Evolutionary conservation across 495 filamentous ascomycete species (phyloP).

Genomic region (Bombardia bombarda): DNA sequence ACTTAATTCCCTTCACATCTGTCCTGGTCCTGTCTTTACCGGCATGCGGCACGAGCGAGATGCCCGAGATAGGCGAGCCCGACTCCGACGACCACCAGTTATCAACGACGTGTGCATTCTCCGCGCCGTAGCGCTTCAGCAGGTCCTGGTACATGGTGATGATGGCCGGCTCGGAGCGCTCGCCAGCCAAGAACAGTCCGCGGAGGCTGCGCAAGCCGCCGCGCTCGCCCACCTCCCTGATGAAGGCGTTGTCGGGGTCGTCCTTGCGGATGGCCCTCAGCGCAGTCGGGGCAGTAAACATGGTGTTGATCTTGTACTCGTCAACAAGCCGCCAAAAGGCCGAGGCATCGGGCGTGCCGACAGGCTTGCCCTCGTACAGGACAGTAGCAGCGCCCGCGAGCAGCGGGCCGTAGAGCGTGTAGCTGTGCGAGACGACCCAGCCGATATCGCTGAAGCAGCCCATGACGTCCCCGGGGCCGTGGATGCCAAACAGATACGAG

Average conservation of each 20-base stretch:
- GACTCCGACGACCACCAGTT: conserved; percentile 98
- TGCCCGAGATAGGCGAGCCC: conserved; percentile 79
- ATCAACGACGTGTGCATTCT: conserved; percentile 64
- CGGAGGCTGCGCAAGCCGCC: conserved; percentile 60
- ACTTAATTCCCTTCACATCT: conserved; percentile 15
- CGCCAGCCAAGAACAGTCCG: conserved; percentile 80
- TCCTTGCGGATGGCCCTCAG: conserved; percentile 80
- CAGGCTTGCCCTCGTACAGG: conserved; percentile 85
- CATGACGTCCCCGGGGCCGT: conserved; percentile 67
- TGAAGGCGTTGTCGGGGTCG: conserved; percentile 62
- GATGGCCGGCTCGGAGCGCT: conserved; percentile 82
- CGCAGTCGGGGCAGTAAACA: conserved; percentile 83
- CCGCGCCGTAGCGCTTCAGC: conserved; percentile 53
- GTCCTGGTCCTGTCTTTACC: conserved; percentile 35
- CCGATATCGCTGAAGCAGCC: conserved; percentile 58
- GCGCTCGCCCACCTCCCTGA: conserved; percentile 52
- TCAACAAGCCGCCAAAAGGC: conserved; percentile 83
- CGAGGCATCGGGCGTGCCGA: conserved; percentile 81
- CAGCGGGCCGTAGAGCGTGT: conserved; percentile 71
- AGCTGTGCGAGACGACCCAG: conserved; percentile 81
- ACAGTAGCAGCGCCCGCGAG: conserved; percentile 80
- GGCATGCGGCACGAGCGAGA: conserved; percentile 55
- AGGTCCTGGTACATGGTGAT: conserved; percentile 70
- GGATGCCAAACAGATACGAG: conserved; percentile 68
- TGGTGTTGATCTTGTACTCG: conserved; percentile 72